Conservation (phyloP, 306 rosid species). For the Prunus campanulata region DNA sequence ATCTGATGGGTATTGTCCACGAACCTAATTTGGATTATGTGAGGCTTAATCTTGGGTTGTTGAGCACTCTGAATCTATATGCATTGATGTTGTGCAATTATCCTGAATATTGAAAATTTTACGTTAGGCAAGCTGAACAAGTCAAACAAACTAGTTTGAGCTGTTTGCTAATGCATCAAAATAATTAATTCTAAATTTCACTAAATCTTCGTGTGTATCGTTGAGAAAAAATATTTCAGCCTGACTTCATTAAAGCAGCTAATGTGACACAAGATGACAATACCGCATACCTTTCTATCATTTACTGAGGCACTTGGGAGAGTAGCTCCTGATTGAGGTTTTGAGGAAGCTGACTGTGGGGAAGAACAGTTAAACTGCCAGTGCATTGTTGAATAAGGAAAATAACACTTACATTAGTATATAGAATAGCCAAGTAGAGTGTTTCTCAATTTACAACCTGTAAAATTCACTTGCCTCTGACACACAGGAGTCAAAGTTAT, state of each 20-base stretch:
- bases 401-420: neutral
- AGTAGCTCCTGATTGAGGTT: conserved; percentile 29
- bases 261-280: neutral
- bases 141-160: neutral
- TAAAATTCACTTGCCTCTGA: conserved; percentile 35
- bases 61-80: conserved; percentile 27
- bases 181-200: neutral
- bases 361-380: conserved; percentile 24
- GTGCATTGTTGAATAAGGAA: conserved; percentile 10
- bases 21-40: conserved; percentile 29
- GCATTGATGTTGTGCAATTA: conserved; percentile 10
- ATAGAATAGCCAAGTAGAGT: neutral
- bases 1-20: neutral
- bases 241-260: neutral
- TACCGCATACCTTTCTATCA: conserved; percentile 28
- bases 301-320: conserved; percentile 15
- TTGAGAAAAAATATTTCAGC: neutral
- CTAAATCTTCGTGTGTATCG: neutral
- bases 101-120: conserved; percentile 10
- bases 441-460: conserved; percentile 1
- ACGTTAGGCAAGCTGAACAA: neutral
- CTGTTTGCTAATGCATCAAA: neutral
- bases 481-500: conserved; percentile 24
- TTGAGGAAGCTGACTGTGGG: conserved; percentile 31
- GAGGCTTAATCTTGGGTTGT: conserved; percentile 31